Conservation (phyloP, 169 alveolate genomes). For the Plasmodium fragile region DNA sequence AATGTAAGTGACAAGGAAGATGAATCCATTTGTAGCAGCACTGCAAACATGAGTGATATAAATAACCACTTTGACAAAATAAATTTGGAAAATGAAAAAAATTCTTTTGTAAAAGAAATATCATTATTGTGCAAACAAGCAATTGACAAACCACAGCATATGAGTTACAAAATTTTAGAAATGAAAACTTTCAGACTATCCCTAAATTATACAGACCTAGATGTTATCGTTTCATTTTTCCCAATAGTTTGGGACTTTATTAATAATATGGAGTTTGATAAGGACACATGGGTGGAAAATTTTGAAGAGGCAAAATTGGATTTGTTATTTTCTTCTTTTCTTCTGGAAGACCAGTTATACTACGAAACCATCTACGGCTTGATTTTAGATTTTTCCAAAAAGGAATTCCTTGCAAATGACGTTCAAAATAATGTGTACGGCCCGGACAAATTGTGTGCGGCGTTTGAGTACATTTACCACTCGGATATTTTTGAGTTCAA, state of each 20-base stretch:
- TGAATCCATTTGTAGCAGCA: neutral
- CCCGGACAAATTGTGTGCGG: constrained; percentile 28
- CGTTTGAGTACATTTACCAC: constrained; percentile 64
- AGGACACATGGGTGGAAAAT: constrained; percentile 53
- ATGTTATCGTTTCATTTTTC: constrained; percentile 41
- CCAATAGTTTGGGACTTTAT: constrained; percentile 63
- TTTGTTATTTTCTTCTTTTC: constrained; percentile 55
- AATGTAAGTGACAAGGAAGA: constrained; percentile 41
- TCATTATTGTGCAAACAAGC: constrained; percentile 69
- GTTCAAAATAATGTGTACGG: constrained; percentile 53
- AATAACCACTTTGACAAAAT: constrained; percentile 25
- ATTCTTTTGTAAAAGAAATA: constrained; percentile 49
- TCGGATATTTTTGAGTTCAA: constrained; percentile 72
- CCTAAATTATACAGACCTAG: constrained; percentile 65
- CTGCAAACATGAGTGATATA: constrained; percentile 4
- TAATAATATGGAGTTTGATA: constrained; percentile 50
- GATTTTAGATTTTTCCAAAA: constrained; percentile 55
- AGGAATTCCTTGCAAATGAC: constrained; percentile 9
- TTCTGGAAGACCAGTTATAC: constrained; percentile 56
- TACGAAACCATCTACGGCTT: constrained; percentile 63
- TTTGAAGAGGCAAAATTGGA: constrained; percentile 58
- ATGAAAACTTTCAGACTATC: constrained; percentile 76
- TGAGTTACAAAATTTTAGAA: constrained; percentile 74
- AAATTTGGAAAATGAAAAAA: constrained; percentile 42
- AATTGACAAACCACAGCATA: constrained; percentile 66